Conservation (phyloP, 1,284 basidiomycete genomes). For the Sporisorium scitamineum region DNA sequence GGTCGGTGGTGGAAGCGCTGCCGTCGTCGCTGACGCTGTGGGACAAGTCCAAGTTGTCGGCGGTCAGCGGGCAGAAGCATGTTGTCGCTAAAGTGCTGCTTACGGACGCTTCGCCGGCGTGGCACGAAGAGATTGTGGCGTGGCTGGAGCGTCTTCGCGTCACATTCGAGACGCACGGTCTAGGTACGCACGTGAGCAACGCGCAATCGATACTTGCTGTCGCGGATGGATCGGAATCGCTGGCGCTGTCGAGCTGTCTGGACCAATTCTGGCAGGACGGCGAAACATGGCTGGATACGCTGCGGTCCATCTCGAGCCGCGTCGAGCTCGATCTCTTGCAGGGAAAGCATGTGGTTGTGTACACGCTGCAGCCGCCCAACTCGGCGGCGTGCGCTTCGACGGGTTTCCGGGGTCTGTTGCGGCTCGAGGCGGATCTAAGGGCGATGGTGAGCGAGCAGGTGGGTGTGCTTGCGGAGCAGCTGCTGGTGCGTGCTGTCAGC, state of each 20-base stretch:
- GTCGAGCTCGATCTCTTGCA: slow-evolving; percentile 32
- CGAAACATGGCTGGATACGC: slow-evolving; percentile 49
- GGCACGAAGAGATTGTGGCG: slow-evolving; percentile 44
- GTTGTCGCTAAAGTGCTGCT: slow-evolving; percentile 54
- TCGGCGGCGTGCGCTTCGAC: slow-evolving; percentile 15
- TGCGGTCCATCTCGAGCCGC: slow-evolving; percentile 43
- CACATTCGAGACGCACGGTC: slow-evolving; percentile 45
- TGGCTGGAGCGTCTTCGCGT: slow-evolving; percentile 49
- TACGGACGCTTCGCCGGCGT: slow-evolving; percentile 34
- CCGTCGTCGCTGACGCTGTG: slow-evolving; percentile 58
- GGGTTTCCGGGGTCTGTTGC: slow-evolving; percentile 34
- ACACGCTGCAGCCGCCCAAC: slow-evolving; percentile 37
- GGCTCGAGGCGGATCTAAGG: slow-evolving; percentile 40
- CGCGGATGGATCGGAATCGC: slow-evolving; percentile 30
- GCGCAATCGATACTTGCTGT: slow-evolving; percentile 34
- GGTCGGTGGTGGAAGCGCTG: slow-evolving; percentile 42
- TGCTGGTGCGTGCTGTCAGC: slow-evolving; percentile 41
- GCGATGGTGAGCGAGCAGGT: slow-evolving; percentile 43
- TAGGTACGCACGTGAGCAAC: slow-evolving; percentile 45
- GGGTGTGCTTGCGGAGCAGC: slow-evolving; percentile 38
- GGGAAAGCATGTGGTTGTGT: slow-evolving; percentile 53
- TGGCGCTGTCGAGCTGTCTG: slow-evolving; percentile 41
- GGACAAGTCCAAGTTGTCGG: slow-evolving; percentile 61
- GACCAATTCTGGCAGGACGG: slow-evolving; percentile 33
- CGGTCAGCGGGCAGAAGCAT: slow-evolving; percentile 55